phyloP scores from a whole-genome alignment of 139 green algal genomes.

The Zygnema cylindricum region DNA sequence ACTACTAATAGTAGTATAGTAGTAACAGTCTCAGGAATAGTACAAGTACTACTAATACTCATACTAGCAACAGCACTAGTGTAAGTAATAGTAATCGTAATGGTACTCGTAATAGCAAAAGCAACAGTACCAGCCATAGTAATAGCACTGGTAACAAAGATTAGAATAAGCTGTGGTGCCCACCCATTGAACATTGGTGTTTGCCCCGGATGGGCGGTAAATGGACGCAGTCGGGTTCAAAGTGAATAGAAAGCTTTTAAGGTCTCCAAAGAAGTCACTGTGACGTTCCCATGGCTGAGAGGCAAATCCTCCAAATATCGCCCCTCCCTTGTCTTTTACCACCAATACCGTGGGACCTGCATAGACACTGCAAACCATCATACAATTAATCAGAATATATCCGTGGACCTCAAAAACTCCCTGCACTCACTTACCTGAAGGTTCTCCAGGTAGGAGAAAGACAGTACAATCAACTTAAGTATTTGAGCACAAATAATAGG shows the following conservation, averaged over 20 bases:
- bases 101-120: not conserved
- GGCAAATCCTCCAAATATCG: slow-evolving; percentile 46
- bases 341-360: slow-evolving; percentile 28
- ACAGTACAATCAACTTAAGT: not conserved
- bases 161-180: not conserved
- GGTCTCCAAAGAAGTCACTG: slow-evolving; percentile 50
- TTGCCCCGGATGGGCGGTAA: slow-evolving; percentile 33
- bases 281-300: slow-evolving; percentile 45
- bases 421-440: not conserved
- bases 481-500: no score
- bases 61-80: slow-evolving; percentile 2
- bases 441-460: not conserved
- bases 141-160: slow-evolving; percentile 7
- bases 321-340: slow-evolving; percentile 40
- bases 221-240: slow-evolving; percentile 11
- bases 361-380: not conserved
- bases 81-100: not conserved
- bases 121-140: not conserved
- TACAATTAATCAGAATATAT: not conserved
- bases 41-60: slow-evolving; percentile 11
- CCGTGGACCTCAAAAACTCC: not conserved
- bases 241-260: slow-evolving; percentile 42
- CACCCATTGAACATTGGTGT: slow-evolving; percentile 56
- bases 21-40: no score
- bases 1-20: no score